These are phyloP conservation scores for Hypoxylon fuscum DNA, from an alignment of 495 filamentous ascomycete species.

Conservation along the genomic window DNA sequence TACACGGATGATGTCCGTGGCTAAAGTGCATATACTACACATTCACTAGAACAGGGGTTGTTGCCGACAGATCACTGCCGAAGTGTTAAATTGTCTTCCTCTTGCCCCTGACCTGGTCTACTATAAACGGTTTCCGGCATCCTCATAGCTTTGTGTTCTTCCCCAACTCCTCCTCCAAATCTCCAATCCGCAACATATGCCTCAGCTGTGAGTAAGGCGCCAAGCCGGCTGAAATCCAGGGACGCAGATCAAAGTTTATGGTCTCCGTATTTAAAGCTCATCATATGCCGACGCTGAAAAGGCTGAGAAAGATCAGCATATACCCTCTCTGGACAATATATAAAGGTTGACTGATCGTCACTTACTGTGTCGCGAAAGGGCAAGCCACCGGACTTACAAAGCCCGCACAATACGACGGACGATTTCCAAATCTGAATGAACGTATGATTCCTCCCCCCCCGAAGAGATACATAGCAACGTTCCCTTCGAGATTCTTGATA, in stretches of 20 bases:
- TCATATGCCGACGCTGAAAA: constrained; percentile 20
- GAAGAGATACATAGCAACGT: constrained; percentile 19
- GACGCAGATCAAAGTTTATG: constrained; percentile 9
- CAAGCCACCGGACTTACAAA: constrained; percentile 20
- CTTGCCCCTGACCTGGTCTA: constrained; percentile 3
- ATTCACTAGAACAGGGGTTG: constrained; percentile 6
- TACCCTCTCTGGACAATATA: constrained; percentile 12
- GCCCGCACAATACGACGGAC: constrained; percentile 15
- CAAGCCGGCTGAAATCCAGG: constrained; percentile 39
- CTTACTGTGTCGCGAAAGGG: constrained; percentile 10
- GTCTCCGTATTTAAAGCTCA: background rate
- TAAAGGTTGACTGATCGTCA: constrained; percentile 30
- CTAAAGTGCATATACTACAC: constrained; percentile 29
- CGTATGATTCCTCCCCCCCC: background rate
- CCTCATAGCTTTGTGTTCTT: background rate
- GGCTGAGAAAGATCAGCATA: constrained; percentile 34
- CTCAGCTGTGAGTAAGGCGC: constrained; percentile 21
- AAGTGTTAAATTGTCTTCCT: constrained; percentile 27
- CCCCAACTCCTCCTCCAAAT: constrained; percentile 5
- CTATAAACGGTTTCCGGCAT: constrained; percentile 1
- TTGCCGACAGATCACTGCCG: constrained; percentile 12
- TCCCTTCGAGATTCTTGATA: no score
- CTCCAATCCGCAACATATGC: constrained; percentile 1
- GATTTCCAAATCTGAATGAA: constrained; percentile 19
- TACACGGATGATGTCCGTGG: constrained; percentile 21